A percentile compares a stretch with the other conserved stretches of the same genome.
phyloP scores from a whole-genome alignment of 768 basidiomycete species.

The Trametes cinnabarina region DNA sequence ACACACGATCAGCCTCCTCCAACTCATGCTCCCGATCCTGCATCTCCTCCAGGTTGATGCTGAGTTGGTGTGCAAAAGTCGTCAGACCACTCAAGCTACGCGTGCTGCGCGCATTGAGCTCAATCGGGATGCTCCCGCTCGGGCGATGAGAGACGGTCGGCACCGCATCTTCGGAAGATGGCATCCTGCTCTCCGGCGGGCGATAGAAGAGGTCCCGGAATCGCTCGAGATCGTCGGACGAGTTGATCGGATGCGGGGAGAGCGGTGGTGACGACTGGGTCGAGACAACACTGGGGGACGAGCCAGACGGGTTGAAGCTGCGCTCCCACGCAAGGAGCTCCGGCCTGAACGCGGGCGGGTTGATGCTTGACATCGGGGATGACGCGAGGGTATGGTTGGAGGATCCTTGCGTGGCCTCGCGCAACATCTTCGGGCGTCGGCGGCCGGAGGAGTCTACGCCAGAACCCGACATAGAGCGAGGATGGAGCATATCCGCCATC shows the following conservation, averaged over 20 bases:
- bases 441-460: neutral
- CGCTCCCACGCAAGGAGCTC: conserved; percentile 4
- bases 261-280: conserved; percentile 38
- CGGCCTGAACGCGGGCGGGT: conserved; percentile 28
- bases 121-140: conserved; percentile 29
- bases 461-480: neutral
- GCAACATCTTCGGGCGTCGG: conserved; percentile 13
- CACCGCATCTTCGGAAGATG: conserved; percentile 10
- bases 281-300: conserved; percentile 30
- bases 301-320: conserved; percentile 22
- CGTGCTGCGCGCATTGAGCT: conserved; percentile 30
- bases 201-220: conserved; percentile 75
- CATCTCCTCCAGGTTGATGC: conserved; percentile 35
- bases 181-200: conserved; percentile 32
- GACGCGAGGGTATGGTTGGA: conserved; percentile 29
- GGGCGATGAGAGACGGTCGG: conserved; percentile 22
- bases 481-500: neutral
- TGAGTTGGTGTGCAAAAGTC: conserved; percentile 40
- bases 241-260: conserved; percentile 54
- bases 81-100: conserved; percentile 36
- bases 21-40: conserved; percentile 20
- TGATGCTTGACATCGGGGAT: conserved; percentile 25
- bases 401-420: conserved; percentile 12
- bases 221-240: conserved; percentile 65
- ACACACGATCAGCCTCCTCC: conserved; percentile 16